phyloP scores from a whole-genome alignment of 306 rosid species.

The Mucuna pruriens region DNA sequence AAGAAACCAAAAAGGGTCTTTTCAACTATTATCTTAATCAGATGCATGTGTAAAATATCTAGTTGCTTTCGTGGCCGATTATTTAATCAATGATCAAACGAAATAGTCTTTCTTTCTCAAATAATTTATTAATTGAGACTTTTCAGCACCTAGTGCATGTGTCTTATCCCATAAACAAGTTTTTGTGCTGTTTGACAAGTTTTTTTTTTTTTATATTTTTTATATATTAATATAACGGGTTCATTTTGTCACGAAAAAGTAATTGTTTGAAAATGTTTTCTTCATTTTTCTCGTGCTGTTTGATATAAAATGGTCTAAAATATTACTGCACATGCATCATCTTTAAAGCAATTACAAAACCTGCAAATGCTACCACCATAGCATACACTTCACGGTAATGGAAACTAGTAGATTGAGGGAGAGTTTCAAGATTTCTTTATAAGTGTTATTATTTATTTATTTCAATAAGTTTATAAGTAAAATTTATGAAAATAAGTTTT shows the following conservation, averaged over 20 bases:
- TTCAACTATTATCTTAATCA: constrained; percentile 7
- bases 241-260: neutral
- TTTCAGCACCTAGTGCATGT: neutral
- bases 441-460: too few relatives aligned
- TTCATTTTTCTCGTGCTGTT: neutral
- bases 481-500: too few relatives aligned
- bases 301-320: neutral
- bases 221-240: neutral
- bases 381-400: too few relatives aligned
- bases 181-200: neutral
- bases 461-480: too few relatives aligned
- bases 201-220: neutral
- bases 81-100: constrained; percentile 22
- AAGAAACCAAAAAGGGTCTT: neutral
- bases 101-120: neutral
- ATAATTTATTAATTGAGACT: neutral
- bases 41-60: neutral
- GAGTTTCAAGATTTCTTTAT: too few relatives aligned
- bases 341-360: too few relatives aligned
- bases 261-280: neutral
- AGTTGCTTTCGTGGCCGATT: neutral
- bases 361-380: too few relatives aligned
- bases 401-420: too few relatives aligned
- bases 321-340: neutral
- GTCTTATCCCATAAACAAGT: neutral